Evolutionary conservation across 768 basidiomycete species (phyloP).

Genomic region (Boletus insuetus): DNA sequence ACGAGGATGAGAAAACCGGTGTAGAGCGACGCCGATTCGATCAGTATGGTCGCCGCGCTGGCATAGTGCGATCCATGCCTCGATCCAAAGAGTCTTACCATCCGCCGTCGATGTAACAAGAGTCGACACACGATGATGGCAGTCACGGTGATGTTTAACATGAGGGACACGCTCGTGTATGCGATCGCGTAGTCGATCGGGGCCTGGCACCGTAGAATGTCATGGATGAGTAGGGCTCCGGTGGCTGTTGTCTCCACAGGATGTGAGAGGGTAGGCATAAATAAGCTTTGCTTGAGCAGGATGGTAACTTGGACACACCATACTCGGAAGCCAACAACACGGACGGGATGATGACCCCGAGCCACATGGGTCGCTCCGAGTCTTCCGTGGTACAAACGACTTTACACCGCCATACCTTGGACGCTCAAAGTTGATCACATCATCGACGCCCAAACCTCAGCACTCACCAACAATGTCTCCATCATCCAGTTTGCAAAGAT

Average conservation of each 20-base stretch:
- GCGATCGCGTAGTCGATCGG: background rate
- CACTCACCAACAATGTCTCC: slow-evolving; percentile 19
- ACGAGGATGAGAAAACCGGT: slow-evolving; percentile 13
- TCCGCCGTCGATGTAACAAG: slow-evolving; percentile 10
- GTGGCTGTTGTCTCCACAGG: background rate
- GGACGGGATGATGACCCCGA: slow-evolving; percentile 7
- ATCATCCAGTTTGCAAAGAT: slow-evolving; percentile 23
- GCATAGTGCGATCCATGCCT: slow-evolving; percentile 14
- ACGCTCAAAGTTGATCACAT: background rate
- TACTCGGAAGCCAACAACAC: slow-evolving; percentile 9
- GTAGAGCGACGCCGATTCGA: slow-evolving; percentile 23
- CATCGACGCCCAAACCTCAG: background rate
- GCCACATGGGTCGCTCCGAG: slow-evolving; percentile 1
- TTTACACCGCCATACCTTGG: slow-evolving; percentile 24
- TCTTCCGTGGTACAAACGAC: slow-evolving; percentile 16
- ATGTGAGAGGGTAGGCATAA: background rate
- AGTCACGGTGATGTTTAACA: slow-evolving; percentile 16
- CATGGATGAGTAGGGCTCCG: slow-evolving; percentile 2
- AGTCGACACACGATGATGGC: slow-evolving; percentile 16
- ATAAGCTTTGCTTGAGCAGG: background rate
- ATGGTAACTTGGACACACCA: slow-evolving; percentile 3
- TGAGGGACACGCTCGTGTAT: slow-evolving; percentile 11
- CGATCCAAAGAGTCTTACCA: slow-evolving; percentile 9
- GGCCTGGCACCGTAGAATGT: background rate
- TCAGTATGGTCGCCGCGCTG: slow-evolving; percentile 8